These are phyloP conservation scores for Rosellinia necatrix DNA, from an alignment of 2,329 filamentous ascomycete species.

Conservation along the genomic window DNA sequence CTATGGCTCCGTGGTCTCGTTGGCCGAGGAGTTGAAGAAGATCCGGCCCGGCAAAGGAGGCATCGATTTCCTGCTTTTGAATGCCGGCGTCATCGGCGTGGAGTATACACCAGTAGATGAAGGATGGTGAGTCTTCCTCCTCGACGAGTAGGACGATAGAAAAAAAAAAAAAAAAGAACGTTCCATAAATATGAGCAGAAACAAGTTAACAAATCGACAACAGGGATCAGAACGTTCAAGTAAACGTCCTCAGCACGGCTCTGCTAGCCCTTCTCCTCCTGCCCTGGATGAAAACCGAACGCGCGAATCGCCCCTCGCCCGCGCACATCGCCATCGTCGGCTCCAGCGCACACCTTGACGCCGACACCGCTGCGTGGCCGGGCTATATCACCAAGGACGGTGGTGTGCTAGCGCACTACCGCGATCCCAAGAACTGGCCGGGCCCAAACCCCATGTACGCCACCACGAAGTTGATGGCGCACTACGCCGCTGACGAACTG, in stretches of 20 bases:
- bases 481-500: conserved; percentile 33
- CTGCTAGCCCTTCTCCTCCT: conserved; percentile 58
- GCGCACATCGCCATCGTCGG: conserved; percentile 36
- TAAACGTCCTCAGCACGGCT: conserved; percentile 62
- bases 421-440: conserved; percentile 35
- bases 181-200: not conserved
- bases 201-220: conserved; percentile 31
- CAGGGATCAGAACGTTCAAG: conserved; percentile 56
- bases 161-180: not conserved
- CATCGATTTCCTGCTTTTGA: conserved; percentile 36
- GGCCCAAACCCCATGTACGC: conserved; percentile 32
- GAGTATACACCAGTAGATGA: conserved; percentile 32
- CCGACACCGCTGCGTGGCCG: conserved; percentile 32
- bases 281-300: conserved; percentile 46
- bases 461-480: conserved; percentile 35
- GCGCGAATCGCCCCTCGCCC: conserved; percentile 29
- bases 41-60: conserved; percentile 29
- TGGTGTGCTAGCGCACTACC: conserved; percentile 35
- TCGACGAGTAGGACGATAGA: not conserved
- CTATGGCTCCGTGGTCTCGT: conserved; percentile 33
- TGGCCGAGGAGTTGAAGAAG: conserved; percentile 33
- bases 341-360: conserved; percentile 29
- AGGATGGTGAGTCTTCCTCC: conserved; percentile 34
- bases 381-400: conserved; percentile 17
- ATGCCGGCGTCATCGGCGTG: conserved; percentile 33